Percentiles rank a stretch among this genome's conserved stretches.
phyloP scores from a whole-genome alignment of 2,329 filamentous ascomycete species.

The Seiridium cupressi region DNA sequence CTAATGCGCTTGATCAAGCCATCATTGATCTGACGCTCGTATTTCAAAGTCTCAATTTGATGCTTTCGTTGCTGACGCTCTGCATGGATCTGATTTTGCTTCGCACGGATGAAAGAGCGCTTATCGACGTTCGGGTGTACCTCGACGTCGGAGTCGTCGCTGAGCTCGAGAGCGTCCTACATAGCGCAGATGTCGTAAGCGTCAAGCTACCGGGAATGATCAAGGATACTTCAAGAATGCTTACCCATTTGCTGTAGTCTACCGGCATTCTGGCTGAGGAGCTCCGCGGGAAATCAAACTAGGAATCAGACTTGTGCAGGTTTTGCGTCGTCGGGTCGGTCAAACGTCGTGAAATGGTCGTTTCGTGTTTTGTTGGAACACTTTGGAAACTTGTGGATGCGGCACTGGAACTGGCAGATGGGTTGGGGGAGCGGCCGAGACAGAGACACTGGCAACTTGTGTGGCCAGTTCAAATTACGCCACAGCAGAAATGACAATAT shows the following conservation, averaged over 20 bases:
- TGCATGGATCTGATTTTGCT: slow-evolving; percentile 95
- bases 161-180: slow-evolving; percentile 88
- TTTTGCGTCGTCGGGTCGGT: too few species aligned
- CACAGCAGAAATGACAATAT: too few species aligned
- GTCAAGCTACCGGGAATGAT: background rate
- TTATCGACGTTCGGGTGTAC: slow-evolving; percentile 99
- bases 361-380: background rate
- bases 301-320: too few species aligned
- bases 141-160: slow-evolving; percentile 96
- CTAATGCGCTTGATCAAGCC: slow-evolving; percentile 83
- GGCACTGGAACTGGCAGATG: background rate
- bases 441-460: background rate
- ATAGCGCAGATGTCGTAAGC: slow-evolving; percentile 12
- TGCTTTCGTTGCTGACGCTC: slow-evolving; percentile 82
- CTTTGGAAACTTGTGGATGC: background rate
- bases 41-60: slow-evolving; percentile 88
- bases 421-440: background rate
- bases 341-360: too few species aligned
- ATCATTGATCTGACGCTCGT: slow-evolving; percentile 91
- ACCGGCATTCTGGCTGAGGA: slow-evolving; percentile 40
- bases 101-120: slow-evolving; percentile 94
- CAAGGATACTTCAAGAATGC: slow-evolving; percentile 17
- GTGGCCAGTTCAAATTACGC: too few species aligned
- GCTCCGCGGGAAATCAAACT: too few species aligned
- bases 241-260: slow-evolving; percentile 69